Evolutionary conservation across 2,329 filamentous ascomycete genomes (phyloP), one percentile per base, ranked within the genome.

Genomic region (Ploettnerulaceae sp.): DNA sequence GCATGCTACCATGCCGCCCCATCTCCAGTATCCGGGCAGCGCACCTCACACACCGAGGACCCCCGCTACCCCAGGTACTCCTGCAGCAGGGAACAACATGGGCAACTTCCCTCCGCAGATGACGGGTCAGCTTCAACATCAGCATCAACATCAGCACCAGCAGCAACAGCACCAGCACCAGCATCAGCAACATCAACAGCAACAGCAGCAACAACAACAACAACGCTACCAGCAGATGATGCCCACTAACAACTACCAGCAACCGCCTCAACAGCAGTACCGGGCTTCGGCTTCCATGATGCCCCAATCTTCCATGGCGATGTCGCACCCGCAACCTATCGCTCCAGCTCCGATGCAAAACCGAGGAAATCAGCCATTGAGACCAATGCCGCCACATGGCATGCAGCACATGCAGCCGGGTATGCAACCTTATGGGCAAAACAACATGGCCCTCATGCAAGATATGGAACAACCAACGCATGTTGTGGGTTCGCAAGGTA

Each of bases 401-500:
- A 70, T 82, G 48, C 72, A 74, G 20, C 59, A 64, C 24, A 60
- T 64, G 61, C 76, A 80, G 64, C 69, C 71, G 7, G 74, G 74
- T 28, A 71, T 81, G 59, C 68, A 68, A 14, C 77, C 81, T 5
- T 86, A 84, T 60, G 77, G 74, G 43, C 75, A 76, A 52, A 70
- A 70, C 51, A 66, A 78, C 57, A 79, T 82, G 74, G 62, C 67
- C 61, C 71, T 57, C 58, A 66, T 77, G 49, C 73, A 71, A 49
- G 79, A 79, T 37, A 69, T 67, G 25, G 79, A 83, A 9, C 80
- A 82, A 60, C 87, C 86, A 12, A 93, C 89, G 24, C 91, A 96
- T 63, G 91, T 96, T 38, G 91, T 97, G 45, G 91, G 91, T 44
- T 95, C 90, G 20, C 91, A 97, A 70, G 91, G 91, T 49, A 82